Evolutionary conservation across 768 basidiomycete species (phyloP).

Genomic region (Neoboletus magnificus): DNA sequence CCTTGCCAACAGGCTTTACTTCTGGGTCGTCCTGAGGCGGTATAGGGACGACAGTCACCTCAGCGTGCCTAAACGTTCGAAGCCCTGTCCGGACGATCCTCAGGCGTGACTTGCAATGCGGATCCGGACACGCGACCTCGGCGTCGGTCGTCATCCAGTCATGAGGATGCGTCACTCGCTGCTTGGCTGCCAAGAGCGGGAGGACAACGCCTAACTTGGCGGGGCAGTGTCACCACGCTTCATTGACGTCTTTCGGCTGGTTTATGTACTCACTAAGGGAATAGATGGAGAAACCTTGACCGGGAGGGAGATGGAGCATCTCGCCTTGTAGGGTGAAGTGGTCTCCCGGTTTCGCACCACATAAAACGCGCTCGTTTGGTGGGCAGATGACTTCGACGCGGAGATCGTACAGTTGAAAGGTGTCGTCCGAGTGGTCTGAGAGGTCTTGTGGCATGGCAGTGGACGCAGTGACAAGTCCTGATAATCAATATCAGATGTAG

Average conservation of each 20-base stretch:
- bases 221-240: not conserved
- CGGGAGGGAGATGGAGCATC: conserved; percentile 57
- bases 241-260: not conserved
- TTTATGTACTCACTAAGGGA: conserved; percentile 44
- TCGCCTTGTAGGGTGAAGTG: conserved; percentile 62
- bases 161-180: conserved; percentile 48
- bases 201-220: conserved; percentile 50
- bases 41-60: conserved; percentile 49
- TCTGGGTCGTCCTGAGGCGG: not conserved
- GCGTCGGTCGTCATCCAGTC: conserved; percentile 72
- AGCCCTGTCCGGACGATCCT: conserved; percentile 48
- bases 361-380: conserved; percentile 51
- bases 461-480: not conserved
- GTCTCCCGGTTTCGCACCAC: conserved; percentile 64
- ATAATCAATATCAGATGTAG: not conserved
- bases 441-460: not conserved
- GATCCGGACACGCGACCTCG: conserved; percentile 66
- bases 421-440: conserved; percentile 33
- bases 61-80: conserved; percentile 52
- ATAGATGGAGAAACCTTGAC: conserved; percentile 67
- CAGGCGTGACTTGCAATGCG: conserved; percentile 56
- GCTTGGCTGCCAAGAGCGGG: conserved; percentile 66
- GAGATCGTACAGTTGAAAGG: conserved; percentile 62
- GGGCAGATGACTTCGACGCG: conserved; percentile 62
- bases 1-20: not conserved